These are phyloP conservation scores for Colletotrichum chlorophyti DNA, from an alignment of 2,329 filamentous ascomycete species.

Conservation along the genomic window DNA sequence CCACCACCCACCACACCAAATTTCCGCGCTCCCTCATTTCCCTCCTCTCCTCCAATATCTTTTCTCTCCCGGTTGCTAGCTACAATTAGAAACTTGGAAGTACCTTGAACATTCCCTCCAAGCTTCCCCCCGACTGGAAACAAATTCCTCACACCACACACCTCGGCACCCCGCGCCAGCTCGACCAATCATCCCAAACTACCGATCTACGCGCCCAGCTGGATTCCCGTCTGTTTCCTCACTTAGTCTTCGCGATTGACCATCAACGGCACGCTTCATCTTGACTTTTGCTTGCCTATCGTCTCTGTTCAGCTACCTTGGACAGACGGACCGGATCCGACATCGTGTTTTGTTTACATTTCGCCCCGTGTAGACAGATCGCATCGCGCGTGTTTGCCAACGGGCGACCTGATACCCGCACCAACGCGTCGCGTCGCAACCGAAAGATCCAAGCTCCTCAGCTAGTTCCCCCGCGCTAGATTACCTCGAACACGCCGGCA, in stretches of 20 bases:
- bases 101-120: constrained; percentile 14
- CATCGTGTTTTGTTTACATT: constrained; percentile 2
- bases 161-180: neutral
- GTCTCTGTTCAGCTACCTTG: neutral
- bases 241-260: too few relatives aligned
- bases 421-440: constrained; percentile 9
- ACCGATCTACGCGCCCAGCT: too few relatives aligned
- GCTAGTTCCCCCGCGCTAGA: neutral
- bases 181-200: neutral
- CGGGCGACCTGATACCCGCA: neutral
- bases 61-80: neutral
- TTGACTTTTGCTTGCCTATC: neutral
- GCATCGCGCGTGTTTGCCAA: neutral
- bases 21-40: neutral
- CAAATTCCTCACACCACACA: neutral
- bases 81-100: neutral
- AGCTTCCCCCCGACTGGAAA: too few relatives aligned
- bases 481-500: neutral
- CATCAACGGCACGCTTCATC: too few relatives aligned
- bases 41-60: neutral
- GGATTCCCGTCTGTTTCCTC: neutral
- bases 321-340: too few relatives aligned
- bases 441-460: constrained; percentile 4
- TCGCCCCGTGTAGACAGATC: neutral
- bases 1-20: constrained; percentile 7